These are phyloP conservation scores for Castanospermum australe DNA, from an alignment of 306 rosid species.

Conservation along the genomic window DNA sequence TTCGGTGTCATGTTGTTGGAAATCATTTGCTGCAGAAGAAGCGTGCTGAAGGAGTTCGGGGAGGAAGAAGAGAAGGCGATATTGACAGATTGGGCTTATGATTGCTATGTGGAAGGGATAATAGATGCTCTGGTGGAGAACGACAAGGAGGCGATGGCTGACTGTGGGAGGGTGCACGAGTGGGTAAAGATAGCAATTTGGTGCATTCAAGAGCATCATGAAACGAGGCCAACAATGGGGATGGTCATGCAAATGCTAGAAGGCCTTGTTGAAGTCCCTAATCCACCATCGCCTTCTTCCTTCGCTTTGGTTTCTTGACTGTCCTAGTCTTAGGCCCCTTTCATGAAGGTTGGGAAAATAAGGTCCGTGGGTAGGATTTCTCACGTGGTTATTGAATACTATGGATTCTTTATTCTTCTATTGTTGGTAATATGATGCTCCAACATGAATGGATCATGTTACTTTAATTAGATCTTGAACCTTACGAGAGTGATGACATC, in stretches of 20 bases:
- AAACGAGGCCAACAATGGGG: conserved; percentile 43
- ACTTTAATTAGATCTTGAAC: too few relatives aligned
- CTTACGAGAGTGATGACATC: not conserved
- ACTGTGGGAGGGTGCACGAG: conserved; percentile 18
- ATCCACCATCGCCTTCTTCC: conserved; percentile 37
- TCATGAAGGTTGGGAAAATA: too few relatives aligned
- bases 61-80: conserved; percentile 37
- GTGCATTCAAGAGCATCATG: conserved; percentile 46
- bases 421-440: too few relatives aligned
- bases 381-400: not conserved
- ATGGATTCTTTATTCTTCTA: not conserved
- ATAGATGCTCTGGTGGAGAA: conserved; percentile 30
- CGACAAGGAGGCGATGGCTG: conserved; percentile 39
- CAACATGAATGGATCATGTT: too few relatives aligned
- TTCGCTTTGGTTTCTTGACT: not conserved
- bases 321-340: too few relatives aligned
- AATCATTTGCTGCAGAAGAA: conserved; percentile 42
- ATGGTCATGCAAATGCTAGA: conserved; percentile 42
- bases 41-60: conserved; percentile 22
- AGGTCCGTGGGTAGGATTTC: too few relatives aligned
- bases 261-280: conserved; percentile 34
- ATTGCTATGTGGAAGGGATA: conserved; percentile 36
- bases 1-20: conserved; percentile 44
- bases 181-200: conserved; percentile 44
- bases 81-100: conserved; percentile 43